Conservation (phyloP, 2,329 filamentous ascomycete genomes). For the Talaromyces sp. region DNA sequence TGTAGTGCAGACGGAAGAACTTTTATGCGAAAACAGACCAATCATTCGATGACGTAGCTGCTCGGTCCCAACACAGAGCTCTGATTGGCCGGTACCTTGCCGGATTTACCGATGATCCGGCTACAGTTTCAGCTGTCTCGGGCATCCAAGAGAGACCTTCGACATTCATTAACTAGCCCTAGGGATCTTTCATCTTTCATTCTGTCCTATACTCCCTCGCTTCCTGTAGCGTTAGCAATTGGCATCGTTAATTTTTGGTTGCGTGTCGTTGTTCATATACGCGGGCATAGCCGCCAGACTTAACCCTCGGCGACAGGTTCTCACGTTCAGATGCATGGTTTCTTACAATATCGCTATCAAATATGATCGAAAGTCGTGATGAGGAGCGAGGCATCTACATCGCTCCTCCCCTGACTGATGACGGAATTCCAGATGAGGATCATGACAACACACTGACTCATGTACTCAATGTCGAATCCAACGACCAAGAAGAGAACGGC, state of each 20-base stretch:
- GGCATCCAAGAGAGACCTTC: background rate
- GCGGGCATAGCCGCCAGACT: background rate
- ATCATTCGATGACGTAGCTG: background rate
- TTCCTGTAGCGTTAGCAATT: background rate
- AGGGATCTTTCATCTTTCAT: background rate
- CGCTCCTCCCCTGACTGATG: slow-evolving; percentile 16
- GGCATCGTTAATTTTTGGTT: background rate
- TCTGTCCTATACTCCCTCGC: background rate
- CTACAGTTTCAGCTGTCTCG: background rate
- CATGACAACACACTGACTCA: slow-evolving; percentile 1
- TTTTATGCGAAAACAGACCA: background rate
- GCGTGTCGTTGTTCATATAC: background rate
- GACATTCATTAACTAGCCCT: background rate
- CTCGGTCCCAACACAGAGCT: background rate
- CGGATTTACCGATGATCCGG: slow-evolving; percentile 7
- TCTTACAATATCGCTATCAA: background rate
- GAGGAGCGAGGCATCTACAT: slow-evolving; percentile 15
- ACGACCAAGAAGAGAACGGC: background rate
- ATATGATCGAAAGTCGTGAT: slow-evolving; percentile 17
- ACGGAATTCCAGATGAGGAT: slow-evolving; percentile 5
- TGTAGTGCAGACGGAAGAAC: background rate
- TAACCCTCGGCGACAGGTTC: background rate
- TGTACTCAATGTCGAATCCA: slow-evolving; percentile 11
- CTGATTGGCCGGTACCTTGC: background rate
- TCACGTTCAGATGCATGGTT: slow-evolving; percentile 2